These are phyloP conservation scores for Talaromyces adpressus DNA, from an alignment of 495 filamentous ascomycete species.

Conservation along the genomic window DNA sequence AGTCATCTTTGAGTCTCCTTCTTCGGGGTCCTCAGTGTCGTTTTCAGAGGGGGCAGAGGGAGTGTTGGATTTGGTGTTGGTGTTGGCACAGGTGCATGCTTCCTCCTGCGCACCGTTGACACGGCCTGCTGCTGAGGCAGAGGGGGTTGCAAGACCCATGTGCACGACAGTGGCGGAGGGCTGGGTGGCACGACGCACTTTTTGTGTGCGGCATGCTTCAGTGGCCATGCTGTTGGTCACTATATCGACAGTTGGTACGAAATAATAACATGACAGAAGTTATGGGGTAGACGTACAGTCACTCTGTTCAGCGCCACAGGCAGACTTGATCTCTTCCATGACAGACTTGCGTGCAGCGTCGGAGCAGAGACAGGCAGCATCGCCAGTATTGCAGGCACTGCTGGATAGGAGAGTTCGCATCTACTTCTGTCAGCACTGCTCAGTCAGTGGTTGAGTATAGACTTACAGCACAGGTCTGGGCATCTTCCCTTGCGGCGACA, in stretches of 20 bases:
- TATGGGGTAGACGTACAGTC: not conserved
- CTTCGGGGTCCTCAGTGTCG: not conserved
- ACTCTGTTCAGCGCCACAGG: constrained; percentile 5
- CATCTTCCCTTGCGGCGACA: not conserved
- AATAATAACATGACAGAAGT: not conserved
- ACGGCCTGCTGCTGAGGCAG: not conserved
- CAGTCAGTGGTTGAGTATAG: not conserved
- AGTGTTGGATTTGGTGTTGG: not conserved
- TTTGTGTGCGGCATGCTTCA: constrained; percentile 1
- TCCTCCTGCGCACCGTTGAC: constrained; percentile 3
- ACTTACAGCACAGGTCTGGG: constrained; percentile 8
- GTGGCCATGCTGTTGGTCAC: not conserved
- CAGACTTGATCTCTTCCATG: constrained; percentile 6
- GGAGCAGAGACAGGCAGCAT: constrained; percentile 9
- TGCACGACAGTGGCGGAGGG: constrained; percentile 3
- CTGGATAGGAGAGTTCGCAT: constrained; percentile 4
- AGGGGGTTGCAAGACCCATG: not conserved
- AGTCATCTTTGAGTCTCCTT: not conserved
- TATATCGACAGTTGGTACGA: not conserved
- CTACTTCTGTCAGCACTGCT: not conserved
- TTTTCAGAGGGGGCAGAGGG: not conserved
- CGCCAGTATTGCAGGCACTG: constrained; percentile 6
- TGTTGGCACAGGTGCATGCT: constrained; percentile 7
- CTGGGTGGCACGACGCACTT: constrained; percentile 1
- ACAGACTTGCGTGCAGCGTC: constrained; percentile 1